Percentiles rank a stretch among this genome's conserved stretches.
These are phyloP conservation scores for Pholiota microspora DNA, from an alignment of 768 basidiomycete species.

Conservation along the genomic window DNA sequence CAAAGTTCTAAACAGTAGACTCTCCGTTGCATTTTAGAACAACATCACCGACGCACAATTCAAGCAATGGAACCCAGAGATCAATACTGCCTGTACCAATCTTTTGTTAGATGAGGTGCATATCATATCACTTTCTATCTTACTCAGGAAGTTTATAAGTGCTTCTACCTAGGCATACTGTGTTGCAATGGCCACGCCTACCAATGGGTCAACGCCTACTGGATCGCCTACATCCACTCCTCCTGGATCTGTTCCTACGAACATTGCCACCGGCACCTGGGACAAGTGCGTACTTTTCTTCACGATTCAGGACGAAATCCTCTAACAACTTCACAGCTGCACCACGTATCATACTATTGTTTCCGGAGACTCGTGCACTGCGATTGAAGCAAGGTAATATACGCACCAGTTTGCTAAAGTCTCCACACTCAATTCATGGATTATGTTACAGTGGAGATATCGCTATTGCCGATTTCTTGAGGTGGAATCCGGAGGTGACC, in stretches of 20 bases:
- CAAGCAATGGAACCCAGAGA: slow-evolving; percentile 19
- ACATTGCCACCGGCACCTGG: too few species aligned
- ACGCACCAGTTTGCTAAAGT: too few species aligned
- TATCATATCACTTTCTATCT: slow-evolving; percentile 1
- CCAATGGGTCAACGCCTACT: too few species aligned
- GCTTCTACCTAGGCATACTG: neutral
- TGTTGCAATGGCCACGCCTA: neutral
- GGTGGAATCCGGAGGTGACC: slow-evolving; percentile 23
- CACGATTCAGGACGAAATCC: neutral
- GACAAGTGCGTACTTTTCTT: too few species aligned
- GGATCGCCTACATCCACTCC: too few species aligned
- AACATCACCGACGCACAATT: slow-evolving; percentile 14
- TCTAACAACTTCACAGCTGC: neutral
- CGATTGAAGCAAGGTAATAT: slow-evolving; percentile 2
- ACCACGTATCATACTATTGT: too few species aligned
- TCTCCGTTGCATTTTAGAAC: neutral
- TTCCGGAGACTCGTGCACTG: neutral
- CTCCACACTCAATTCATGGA: slow-evolving; percentile 16
- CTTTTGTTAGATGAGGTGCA: slow-evolving; percentile 9
- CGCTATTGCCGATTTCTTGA: slow-evolving; percentile 18
- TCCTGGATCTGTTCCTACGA: too few species aligned
- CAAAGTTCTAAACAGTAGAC: too few species aligned
- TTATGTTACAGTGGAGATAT: slow-evolving; percentile 18
- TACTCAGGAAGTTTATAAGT: neutral
- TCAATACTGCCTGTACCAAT: slow-evolving; percentile 17